Evolutionary conservation across 1,284 basidiomycete species (phyloP), one percentile per base, ranked within the genome.

Genomic region (Amylostereum areolatum): DNA sequence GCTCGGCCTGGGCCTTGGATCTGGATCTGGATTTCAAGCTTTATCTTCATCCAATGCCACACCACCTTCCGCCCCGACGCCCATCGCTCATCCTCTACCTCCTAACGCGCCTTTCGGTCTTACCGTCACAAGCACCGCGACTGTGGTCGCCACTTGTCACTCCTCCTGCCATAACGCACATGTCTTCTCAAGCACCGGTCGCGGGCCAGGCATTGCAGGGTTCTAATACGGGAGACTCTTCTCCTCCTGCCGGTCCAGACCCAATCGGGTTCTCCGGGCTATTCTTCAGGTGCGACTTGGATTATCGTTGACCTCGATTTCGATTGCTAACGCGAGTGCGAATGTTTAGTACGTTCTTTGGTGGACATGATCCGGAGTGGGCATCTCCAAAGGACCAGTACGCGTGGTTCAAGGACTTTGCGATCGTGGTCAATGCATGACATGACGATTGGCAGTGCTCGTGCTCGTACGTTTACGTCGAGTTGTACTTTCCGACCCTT

Each of bases 391-490:
- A 65, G 55, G 81, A 88, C 61, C 86, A 89, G 62, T 81, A 81
- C 57, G 71, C 75, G 1, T 88, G 83, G 81, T 89, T 89, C 67
- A 85, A 78, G 59, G 81, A 81, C 59, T 89, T 89, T 52, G 56
- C 62, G 33, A 67, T 75, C 56, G 58, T 53, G 36, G 60, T 71
- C 46, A 69, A 71, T 43, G 56, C 12, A 6, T 43, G 28, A 43
- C n/a, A n/a, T n/a, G n/a, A n/a, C n/a, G n/a, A n/a, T n/a, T n/a
- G n/a, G n/a, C n/a, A n/a, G n/a, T n/a, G n/a, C n/a, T n/a, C n/a
- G n/a, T n/a, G n/a, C n/a, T n/a, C n/a, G n/a, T n/a, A n/a, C n/a
- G n/a, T n/a, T n/a, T n/a, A n/a, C n/a, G n/a, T n/a, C n/a, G n/a
- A n/a, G n/a, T n/a, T n/a, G n/a, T n/a, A n/a, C n/a, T n/a, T n/a